Evolutionary conservation across 2,329 filamentous ascomycete species (phyloP).

Genomic region (Paraconiothyrium brasiliense): DNA sequence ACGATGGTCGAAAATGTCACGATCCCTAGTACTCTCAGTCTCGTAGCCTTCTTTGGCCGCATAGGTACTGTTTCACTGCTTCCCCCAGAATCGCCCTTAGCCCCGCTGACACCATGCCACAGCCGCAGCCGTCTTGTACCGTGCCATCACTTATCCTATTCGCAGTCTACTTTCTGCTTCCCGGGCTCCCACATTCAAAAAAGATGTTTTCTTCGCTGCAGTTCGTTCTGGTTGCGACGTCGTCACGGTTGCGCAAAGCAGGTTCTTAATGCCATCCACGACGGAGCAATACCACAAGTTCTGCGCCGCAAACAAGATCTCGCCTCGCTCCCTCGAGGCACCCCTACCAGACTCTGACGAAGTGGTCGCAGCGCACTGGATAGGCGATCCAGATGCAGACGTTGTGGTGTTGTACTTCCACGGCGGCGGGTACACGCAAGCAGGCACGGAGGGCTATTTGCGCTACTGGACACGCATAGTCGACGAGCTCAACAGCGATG

Average conservation of each 20-base stretch:
- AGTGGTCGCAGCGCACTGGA: neutral
- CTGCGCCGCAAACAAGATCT: neutral
- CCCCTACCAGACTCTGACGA: neutral
- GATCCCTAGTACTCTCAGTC: neutral
- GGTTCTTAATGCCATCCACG: neutral
- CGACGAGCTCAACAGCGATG: slow-evolving; percentile 21
- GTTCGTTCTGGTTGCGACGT: neutral
- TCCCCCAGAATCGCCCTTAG: neutral
- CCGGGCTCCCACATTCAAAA: neutral
- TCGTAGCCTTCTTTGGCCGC: neutral
- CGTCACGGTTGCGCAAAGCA: neutral
- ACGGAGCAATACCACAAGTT: neutral
- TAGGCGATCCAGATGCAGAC: neutral
- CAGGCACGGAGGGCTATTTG: slow-evolving; percentile 16
- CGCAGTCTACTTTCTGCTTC: neutral
- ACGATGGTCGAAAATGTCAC: neutral
- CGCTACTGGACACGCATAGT: neutral
- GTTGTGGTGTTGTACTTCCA: neutral
- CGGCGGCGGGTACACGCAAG: slow-evolving; percentile 36
- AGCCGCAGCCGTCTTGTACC: neutral
- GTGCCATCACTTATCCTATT: neutral
- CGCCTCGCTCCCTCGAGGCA: neutral
- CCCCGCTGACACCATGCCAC: neutral
- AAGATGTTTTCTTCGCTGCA: neutral
- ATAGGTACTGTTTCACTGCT: neutral